Conservation (phyloP, 2,329 filamentous ascomycete genomes). For the Colletotrichum sansevieriae region DNA sequence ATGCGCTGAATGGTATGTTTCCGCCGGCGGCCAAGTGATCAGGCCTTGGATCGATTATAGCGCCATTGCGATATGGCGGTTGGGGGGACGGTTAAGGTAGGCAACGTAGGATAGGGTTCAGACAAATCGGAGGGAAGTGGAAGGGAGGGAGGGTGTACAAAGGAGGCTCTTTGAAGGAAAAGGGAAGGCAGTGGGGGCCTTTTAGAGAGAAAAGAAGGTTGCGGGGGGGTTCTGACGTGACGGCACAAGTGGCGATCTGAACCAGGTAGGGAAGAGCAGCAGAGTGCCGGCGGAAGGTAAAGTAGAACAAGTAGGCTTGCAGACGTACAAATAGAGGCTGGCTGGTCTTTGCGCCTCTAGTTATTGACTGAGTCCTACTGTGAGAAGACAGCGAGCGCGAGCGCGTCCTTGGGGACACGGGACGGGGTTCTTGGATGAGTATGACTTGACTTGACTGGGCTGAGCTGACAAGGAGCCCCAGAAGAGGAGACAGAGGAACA, state of each 20-base stretch:
- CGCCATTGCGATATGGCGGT: constrained; percentile 33
- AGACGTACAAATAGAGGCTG: background rate
- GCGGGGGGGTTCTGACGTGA: constrained; percentile 41
- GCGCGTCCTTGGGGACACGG: constrained; percentile 10
- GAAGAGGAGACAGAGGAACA: constrained; percentile 2
- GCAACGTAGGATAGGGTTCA: constrained; percentile 32
- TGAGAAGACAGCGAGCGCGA: background rate
- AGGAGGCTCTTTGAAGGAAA: constrained; percentile 38
- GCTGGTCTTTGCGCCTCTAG: background rate
- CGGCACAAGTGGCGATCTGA: constrained; percentile 41
- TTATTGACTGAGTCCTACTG: constrained; percentile 13
- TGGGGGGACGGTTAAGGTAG: constrained; percentile 11
- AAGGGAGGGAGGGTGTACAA: constrained; percentile 37
- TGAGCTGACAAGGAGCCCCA: constrained; percentile 28
- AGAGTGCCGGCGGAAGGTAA: background rate
- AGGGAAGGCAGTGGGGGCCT: constrained; percentile 38
- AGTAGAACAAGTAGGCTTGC: background rate
- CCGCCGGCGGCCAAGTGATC: constrained; percentile 40
- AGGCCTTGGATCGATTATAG: constrained; percentile 35
- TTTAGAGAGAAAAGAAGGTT: constrained; percentile 41
- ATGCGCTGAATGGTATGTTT: constrained; percentile 34
- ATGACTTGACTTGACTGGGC: constrained; percentile 25
- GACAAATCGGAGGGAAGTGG: constrained; percentile 36
- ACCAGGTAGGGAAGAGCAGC: constrained; percentile 26
- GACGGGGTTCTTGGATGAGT: constrained; percentile 21